Evolutionary conservation across 2,329 filamentous ascomycete genomes (phyloP).

Genomic region (Cordyceps fumosorosea): DNA sequence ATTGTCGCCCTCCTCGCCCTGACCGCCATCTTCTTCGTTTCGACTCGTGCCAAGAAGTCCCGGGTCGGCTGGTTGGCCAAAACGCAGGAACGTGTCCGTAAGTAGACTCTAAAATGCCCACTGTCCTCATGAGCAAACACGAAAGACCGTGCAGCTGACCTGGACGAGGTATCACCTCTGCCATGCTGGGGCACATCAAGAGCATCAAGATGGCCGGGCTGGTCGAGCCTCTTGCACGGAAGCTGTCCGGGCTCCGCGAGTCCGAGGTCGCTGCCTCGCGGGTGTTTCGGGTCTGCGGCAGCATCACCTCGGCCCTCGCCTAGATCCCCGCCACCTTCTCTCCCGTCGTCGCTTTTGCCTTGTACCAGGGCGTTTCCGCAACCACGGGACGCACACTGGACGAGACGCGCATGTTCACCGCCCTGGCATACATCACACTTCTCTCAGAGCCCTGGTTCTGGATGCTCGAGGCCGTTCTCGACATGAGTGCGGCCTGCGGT

Average conservation of each 20-base stretch:
- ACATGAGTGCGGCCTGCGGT: slow-evolving; percentile 30
- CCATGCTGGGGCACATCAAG: slow-evolving; percentile 34
- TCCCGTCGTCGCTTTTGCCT: slow-evolving; percentile 32
- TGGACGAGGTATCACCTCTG: slow-evolving; percentile 22
- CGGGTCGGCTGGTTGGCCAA: slow-evolving; percentile 21
- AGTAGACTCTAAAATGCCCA: background rate
- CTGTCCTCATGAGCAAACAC: too few species aligned
- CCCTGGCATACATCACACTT: slow-evolving; percentile 34
- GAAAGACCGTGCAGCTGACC: background rate
- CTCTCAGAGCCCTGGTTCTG: slow-evolving; percentile 32
- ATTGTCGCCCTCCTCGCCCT: slow-evolving; percentile 24
- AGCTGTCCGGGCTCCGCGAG: slow-evolving; percentile 25
- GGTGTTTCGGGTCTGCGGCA: slow-evolving; percentile 28
- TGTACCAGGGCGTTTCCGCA: slow-evolving; percentile 27
- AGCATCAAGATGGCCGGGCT: slow-evolving; percentile 36
- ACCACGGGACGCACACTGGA: slow-evolving; percentile 25
- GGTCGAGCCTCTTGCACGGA: slow-evolving; percentile 23
- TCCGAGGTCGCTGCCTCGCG: slow-evolving; percentile 30
- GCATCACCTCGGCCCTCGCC: slow-evolving; percentile 29
- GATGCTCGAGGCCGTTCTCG: slow-evolving; percentile 32
- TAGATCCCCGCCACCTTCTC: slow-evolving; percentile 28
- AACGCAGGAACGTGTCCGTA: slow-evolving; percentile 24
- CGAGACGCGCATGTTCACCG: slow-evolving; percentile 33
- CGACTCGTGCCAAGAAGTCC: slow-evolving; percentile 24
- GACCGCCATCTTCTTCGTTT: slow-evolving; percentile 20